These are phyloP conservation scores for Brassica nigra DNA, from an alignment of 345 rosid genomes.

Conservation along the genomic window DNA sequence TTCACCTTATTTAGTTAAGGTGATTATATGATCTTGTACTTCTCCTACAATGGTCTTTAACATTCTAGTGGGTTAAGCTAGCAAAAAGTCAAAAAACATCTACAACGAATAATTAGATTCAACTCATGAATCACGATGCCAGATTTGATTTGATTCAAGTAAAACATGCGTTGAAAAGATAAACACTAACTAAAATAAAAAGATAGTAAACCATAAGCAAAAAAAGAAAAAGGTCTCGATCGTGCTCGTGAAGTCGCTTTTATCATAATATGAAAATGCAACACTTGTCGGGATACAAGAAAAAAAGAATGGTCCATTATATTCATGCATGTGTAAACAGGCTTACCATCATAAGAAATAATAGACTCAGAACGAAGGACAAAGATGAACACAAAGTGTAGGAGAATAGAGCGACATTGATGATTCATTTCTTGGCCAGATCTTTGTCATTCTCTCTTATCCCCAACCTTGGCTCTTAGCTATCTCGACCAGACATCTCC, in stretches of 20 bases:
- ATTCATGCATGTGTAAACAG: conserved; percentile 21
- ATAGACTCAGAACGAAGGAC: neutral
- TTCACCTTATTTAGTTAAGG: too few species aligned
- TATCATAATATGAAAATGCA: conserved; percentile 22
- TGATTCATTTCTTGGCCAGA: conserved; percentile 25
- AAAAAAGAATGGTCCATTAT: conserved; percentile 25
- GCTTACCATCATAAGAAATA: conserved; percentile 17
- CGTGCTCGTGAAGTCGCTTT: conserved; percentile 33
- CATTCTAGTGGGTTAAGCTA: too few species aligned
- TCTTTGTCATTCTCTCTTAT: conserved; percentile 31
- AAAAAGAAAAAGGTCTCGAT: neutral
- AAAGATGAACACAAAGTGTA: conserved; percentile 18
- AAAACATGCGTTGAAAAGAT: neutral
- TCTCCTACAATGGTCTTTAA: too few species aligned
- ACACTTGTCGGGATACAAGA: conserved; percentile 31
- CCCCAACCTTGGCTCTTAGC: conserved; percentile 21
- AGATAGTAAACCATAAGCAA: conserved; percentile 1
- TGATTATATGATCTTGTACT: too few species aligned
- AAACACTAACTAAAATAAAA: neutral
- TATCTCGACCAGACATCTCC: conserved; percentile 30
- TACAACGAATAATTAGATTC: too few species aligned
- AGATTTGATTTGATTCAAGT: neutral
- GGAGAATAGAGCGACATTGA: conserved; percentile 33
- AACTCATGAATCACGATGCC: neutral
- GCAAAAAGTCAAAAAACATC: neutral